Evolutionary conservation across 2,329 filamentous ascomycete species (phyloP), one percentile per base, ranked within the genome.

Genomic region (Trichoderma afroharzianum): DNA sequence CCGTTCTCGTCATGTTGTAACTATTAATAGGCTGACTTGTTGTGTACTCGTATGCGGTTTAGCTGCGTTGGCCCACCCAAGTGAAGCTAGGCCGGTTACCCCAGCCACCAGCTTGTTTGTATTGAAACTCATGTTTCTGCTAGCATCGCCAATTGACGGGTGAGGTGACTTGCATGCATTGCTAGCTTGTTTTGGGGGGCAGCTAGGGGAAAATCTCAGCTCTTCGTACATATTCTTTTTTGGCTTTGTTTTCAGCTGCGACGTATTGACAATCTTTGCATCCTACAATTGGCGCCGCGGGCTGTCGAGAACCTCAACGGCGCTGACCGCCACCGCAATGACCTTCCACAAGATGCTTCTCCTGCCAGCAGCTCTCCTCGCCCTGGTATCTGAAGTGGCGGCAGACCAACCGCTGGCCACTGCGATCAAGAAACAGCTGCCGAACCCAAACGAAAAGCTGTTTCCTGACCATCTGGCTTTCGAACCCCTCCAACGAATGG

Each of bases 381-480:
- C 85, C 18, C 80, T 88, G 28, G 75, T 86, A 58, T 78, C 82
- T 3, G 78, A 78, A n/a, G 75, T 79, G 73, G 71, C 79, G 3
- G 81, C 82, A 36, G 79, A 80, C 32, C 78, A 77, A 64, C 72
- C 72, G 21, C 75, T 81, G 6, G 91, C 91, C 0, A 86, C 88
- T 1, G 92, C 88, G 1, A 85, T 95, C 69, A 88, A 88, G 78
- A 94, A 94, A 78, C 93, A 95, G 88, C 85, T 88, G 61, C 85
- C 85, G 6, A 90, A 94, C 77, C 87, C 89, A 63, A 88, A 88
- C 72, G 91, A 93, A 78, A 96, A 93, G 85, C 91, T 95, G 78
- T 88, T 90, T 75, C 83, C 90, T 70, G 87, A 92, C 58, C 91
- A 93, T 79, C 90, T 85, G 74, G 85, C 83, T 74, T 88, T 88